Conservation (phyloP, 345 rosid genomes). For the Rhodomyrtus tomentosa region DNA sequence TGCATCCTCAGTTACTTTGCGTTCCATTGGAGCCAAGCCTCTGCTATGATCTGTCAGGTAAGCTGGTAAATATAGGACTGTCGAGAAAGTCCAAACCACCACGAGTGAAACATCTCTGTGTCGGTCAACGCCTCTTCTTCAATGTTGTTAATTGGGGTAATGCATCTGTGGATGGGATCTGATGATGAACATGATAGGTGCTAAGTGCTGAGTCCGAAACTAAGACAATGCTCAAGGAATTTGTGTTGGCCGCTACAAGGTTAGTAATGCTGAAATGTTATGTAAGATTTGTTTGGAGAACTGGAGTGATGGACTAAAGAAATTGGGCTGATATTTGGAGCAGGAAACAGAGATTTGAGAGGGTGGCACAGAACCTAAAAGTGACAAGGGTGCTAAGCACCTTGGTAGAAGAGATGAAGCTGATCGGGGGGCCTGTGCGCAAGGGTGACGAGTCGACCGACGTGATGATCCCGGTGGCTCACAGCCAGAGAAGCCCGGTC, state of each 20-base stretch:
- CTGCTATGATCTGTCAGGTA: constrained; percentile 49
- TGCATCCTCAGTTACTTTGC: constrained; percentile 77
- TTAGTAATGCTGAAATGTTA: background rate
- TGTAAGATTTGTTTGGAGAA: background rate
- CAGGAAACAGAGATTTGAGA: constrained; percentile 76
- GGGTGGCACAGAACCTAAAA: constrained; percentile 53
- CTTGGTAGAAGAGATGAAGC: constrained; percentile 78
- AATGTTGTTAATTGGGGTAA: background rate
- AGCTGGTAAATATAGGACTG: background rate
- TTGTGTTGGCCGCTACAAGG: constrained; percentile 92
- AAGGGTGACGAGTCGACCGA: constrained; percentile 39
- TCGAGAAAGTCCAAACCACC: background rate
- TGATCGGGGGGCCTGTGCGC: constrained; percentile 14
- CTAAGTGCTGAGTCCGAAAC: constrained; percentile 43
- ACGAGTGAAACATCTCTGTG: background rate
- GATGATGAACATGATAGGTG: constrained; percentile 19
- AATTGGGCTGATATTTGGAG: background rate
- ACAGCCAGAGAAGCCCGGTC: constrained; percentile 64
- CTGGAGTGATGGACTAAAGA: background rate
- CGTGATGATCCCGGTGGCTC: constrained; percentile 79
- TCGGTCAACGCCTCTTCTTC: background rate
- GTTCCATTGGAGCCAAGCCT: constrained; percentile 78
- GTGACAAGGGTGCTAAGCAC: constrained; percentile 62
- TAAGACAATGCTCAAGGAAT: constrained; percentile 45
- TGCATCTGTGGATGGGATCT: background rate